These are phyloP conservation scores for Talaromyces sp. DNA, from an alignment of 2,329 filamentous ascomycete species.

Conservation along the genomic window DNA sequence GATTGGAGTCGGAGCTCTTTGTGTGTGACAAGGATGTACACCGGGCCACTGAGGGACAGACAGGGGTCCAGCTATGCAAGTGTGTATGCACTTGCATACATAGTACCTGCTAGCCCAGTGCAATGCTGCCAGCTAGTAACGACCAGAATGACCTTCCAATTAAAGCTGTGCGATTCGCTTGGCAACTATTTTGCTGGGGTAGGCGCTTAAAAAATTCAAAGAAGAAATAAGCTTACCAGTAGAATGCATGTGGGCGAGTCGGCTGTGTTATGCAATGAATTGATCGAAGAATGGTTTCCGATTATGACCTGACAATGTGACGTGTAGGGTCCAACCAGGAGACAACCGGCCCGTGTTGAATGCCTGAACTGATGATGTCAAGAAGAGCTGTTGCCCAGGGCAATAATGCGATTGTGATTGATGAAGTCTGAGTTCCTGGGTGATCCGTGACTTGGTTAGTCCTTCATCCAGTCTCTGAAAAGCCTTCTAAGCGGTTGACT, in stretches of 20 bases:
- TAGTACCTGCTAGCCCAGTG: background rate
- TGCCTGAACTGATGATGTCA: background rate
- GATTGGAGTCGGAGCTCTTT: constrained; percentile 13
- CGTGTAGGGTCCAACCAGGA: background rate
- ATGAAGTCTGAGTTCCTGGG: background rate
- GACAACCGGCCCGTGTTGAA: background rate
- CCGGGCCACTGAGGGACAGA: constrained; percentile 9
- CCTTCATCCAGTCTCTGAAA: background rate
- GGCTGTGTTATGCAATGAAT: background rate
- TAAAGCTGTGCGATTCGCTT: background rate
- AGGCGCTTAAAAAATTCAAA: background rate
- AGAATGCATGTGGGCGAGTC: constrained; percentile 10
- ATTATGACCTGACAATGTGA: background rate
- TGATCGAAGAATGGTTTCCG: background rate
- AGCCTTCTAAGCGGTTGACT: background rate
- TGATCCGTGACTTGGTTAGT: background rate
- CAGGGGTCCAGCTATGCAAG: constrained; percentile 17
- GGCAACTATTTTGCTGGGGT: background rate
- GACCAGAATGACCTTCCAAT: constrained; percentile 18
- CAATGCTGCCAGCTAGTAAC: constrained; percentile 4
- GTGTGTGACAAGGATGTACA: constrained; percentile 17
- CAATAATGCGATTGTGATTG: background rate
- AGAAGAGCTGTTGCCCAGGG: background rate
- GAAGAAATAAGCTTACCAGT: constrained; percentile 11
- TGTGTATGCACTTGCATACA: background rate